Base-by-base conservation (phyloP, 345 rosid genomes). In the Combretum micranthum region DNA sequence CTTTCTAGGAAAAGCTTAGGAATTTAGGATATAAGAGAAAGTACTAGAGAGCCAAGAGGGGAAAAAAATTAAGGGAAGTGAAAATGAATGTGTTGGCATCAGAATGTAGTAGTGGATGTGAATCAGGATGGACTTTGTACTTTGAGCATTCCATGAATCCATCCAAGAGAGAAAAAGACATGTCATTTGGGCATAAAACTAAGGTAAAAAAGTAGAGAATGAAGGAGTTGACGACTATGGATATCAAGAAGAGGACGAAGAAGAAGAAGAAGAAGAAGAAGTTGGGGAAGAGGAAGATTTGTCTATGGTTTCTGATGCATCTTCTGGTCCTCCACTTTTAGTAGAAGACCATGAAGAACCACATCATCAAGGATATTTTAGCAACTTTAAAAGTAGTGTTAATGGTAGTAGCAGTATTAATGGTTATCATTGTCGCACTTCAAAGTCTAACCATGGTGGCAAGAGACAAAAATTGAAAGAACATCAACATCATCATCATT, bases 111-210 rank as follows among this genome's bases (percentile, higher is more conserved):
- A 85, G 89, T 64, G 97, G 87, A 17, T 88, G 99, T 56, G 97
- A 92, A 63, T 92, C 99, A 20, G 99, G 99, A n/a, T 92, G 99
- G 99, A 92, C 99, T 69, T 62, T 83, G 1, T 92, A 92, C 79
- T 73, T 92, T 16, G 97, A 88, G 56, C 94, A 88, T 6, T 84
- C 96, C 66, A 68, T 65, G 59, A 47, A 60, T 47, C 63, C 71
- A 44, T 60, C 85, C 32, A 55, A 57, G 44, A 45, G 62, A 57
- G 65, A 68, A 20, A 58, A 16, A 42, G 53, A 48, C 48, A 66
- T 59, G 53, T 71, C 46, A n/a, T 51, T 47, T 13, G 61, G 57
- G 55, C 62, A 56, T 50, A 61, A 53, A 18, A 49, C 37, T 19
- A 49, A 15, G 52, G 50, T 13, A 37, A 58, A 15, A 21, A 47